Conservation (phyloP, 768 basidiomycete genomes). For the Trametopsis cervina region DNA sequence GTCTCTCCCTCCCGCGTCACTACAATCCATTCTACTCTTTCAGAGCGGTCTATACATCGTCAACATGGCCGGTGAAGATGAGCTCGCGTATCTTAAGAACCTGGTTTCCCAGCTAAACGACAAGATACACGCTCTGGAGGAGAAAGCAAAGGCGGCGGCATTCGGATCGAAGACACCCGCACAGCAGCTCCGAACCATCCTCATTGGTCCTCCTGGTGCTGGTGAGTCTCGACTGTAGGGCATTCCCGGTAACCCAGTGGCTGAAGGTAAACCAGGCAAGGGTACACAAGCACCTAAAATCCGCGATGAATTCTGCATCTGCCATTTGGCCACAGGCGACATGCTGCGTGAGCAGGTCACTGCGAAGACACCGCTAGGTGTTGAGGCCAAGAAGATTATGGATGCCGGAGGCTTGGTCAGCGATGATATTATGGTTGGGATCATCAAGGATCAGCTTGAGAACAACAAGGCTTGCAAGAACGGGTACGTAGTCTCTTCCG, state of each 20-base stretch:
- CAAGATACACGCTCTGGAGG: slow-evolving; percentile 81
- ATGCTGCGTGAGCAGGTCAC: slow-evolving; percentile 95
- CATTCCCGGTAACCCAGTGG: not conserved
- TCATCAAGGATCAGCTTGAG: slow-evolving; percentile 94
- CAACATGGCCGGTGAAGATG: slow-evolving; percentile 60
- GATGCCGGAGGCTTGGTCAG: slow-evolving; percentile 91
- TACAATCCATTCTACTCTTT: slow-evolving; percentile 9
- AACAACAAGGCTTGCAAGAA: slow-evolving; percentile 91
- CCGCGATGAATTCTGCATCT: slow-evolving; percentile 88
- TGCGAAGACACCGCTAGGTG: slow-evolving; percentile 79
- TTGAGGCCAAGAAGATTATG: slow-evolving; percentile 96
- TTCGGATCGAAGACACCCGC: slow-evolving; percentile 51
- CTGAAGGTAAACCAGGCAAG: slow-evolving; percentile 57
- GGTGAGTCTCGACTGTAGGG: slow-evolving; percentile 44
- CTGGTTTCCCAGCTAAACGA: slow-evolving; percentile 86
- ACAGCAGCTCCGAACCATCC: slow-evolving; percentile 80
- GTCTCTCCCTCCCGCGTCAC: not conserved
- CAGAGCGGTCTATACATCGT: not conserved
- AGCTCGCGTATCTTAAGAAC: slow-evolving; percentile 92
- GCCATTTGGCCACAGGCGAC: slow-evolving; percentile 98
- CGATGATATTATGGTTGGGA: slow-evolving; percentile 96
- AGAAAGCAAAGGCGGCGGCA: slow-evolving; percentile 45
- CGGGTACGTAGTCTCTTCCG: slow-evolving; percentile 57
- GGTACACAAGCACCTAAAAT: slow-evolving; percentile 96
- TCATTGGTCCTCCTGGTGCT: slow-evolving; percentile 95